Percentiles rank a stretch among this genome's conserved stretches.
Evolutionary conservation across 805 yeast species (phyloP).

Genomic region (Zygotorulaspora sp.): DNA sequence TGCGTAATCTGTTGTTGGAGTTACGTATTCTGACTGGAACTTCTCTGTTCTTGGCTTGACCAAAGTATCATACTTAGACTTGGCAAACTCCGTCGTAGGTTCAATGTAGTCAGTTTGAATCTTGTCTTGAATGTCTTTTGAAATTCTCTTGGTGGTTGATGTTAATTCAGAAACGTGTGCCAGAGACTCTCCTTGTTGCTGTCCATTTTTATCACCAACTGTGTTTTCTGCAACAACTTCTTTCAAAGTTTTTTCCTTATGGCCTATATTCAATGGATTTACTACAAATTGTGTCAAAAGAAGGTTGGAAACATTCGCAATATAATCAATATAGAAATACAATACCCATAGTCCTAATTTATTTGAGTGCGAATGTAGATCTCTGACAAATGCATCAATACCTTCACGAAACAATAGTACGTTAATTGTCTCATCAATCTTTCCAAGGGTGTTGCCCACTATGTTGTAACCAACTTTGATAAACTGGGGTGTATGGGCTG

Average conservation of each 20-base stretch:
- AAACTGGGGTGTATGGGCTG: conserved; percentile 18
- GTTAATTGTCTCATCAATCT: conserved; percentile 27
- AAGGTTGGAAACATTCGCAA: conserved; percentile 31
- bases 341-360: conserved; percentile 30
- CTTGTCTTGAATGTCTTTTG: conserved; percentile 26
- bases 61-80: conserved; percentile 20
- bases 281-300: conserved; percentile 27
- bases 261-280: conserved; percentile 27
- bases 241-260: conserved; percentile 6
- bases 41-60: conserved; percentile 27
- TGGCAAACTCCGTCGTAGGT: conserved; percentile 26
- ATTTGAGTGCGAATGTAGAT: conserved; percentile 17
- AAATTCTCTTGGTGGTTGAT: conserved; percentile 26
- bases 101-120: conserved; percentile 21
- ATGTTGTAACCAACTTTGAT: conserved; percentile 18
- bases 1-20: conserved; percentile 22
- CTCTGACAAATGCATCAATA: conserved; percentile 23
- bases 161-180: conserved; percentile 32
- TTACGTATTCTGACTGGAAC: conserved; percentile 16
- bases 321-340: conserved; percentile 29
- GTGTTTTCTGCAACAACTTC: conserved; percentile 4
- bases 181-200: conserved; percentile 12
- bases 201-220: conserved; percentile 4
- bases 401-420: conserved; percentile 31
- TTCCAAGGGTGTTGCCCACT: conserved; percentile 11